phyloP scores from a whole-genome alignment of 352 stramenopile species.

The Pythium grandisporangium region DNA sequence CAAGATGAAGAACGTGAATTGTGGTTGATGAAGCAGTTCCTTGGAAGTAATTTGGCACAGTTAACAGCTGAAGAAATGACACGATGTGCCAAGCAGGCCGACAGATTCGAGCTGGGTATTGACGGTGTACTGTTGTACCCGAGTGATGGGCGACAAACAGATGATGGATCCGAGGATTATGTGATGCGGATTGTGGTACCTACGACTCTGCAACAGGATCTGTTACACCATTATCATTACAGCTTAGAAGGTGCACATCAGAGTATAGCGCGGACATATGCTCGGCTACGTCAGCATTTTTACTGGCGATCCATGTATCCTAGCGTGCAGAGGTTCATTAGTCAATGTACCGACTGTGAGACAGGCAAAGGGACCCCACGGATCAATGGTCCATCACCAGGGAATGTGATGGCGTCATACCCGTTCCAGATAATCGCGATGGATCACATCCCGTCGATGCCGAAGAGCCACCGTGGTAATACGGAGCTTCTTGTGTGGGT shows the following conservation, averaged over 20 bases:
- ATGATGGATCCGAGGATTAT: background rate
- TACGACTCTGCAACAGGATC: slow-evolving; percentile 5
- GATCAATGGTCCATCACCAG: slow-evolving; percentile 4
- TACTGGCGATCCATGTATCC: slow-evolving; percentile 8
- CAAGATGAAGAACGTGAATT: slow-evolving; percentile 3
- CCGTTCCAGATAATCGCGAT: slow-evolving; percentile 18
- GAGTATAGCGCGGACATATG: slow-evolving; percentile 7
- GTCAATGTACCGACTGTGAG: slow-evolving; percentile 8
- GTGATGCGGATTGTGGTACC: slow-evolving; percentile 4
- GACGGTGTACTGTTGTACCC: slow-evolving; percentile 1
- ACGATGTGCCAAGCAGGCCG: background rate
- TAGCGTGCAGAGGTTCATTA: slow-evolving; percentile 3
- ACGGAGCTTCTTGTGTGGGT: slow-evolving; percentile 19
- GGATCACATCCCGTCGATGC: slow-evolving; percentile 20
- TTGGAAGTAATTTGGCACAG: background rate
- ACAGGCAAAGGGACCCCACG: slow-evolving; percentile 6
- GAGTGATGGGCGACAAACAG: background rate
- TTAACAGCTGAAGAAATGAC: background rate
- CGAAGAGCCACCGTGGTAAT: slow-evolving; percentile 13
- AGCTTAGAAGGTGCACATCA: slow-evolving; percentile 14
- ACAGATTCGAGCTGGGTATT: slow-evolving; percentile 3
- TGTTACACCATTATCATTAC: slow-evolving; percentile 12
- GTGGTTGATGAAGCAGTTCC: background rate
- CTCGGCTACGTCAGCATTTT: background rate
- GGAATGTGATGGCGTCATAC: slow-evolving; percentile 8